Base-by-base conservation (phyloP, 345 rosid genomes). In the Hypericum androsaemum region DNA sequence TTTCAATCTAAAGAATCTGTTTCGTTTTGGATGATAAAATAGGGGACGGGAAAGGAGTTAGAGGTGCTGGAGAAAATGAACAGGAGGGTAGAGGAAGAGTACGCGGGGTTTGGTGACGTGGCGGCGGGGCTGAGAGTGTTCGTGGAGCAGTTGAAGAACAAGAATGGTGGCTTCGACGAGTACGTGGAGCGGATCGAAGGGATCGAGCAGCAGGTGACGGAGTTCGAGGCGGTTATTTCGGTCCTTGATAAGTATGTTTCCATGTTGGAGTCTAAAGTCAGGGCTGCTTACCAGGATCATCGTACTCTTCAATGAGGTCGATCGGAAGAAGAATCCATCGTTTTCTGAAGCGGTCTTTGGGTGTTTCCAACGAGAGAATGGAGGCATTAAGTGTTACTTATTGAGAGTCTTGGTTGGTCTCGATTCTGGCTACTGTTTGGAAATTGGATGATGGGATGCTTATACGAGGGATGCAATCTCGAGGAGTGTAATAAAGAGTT, bases 41-140 rank as follows among this genome's bases (percentile, higher is more conserved):
- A 92, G 89, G 94, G 95, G 47, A 78, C 94, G 58, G 85, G 59
- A 54, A 81, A 70, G 61, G 64, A 67, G 32, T 57, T 88, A 52
- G 90, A 85, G 61, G 76, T 92, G 1, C 39, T 88, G 77, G 89
- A 81, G 86, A 85, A 83, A 77, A 85, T 88, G 98, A 85, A 92
- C 48, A 37, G 51, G 54, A 85, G 76, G 64, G 86, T 92, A 39
- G 70, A 79, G 0, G 68, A 83, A 32, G 95, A 92, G 71, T 92
- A 81, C 66, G 56, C 70, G 6, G 86, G 78, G 28, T 70, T 84
- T 5, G 96, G 86, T 8, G 95, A 83, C 51, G 86, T 92, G 56
- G 86, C 88, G 10, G 67, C 88, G 0, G 94, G 95, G 53, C 57
- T 85, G 1, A 78, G 88, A 51, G 77, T 83, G 10, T 85, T 71